Base-by-base conservation (phyloP, 2,329 filamentous ascomycete genomes). In the Arthrocladium fulminans region DNA sequence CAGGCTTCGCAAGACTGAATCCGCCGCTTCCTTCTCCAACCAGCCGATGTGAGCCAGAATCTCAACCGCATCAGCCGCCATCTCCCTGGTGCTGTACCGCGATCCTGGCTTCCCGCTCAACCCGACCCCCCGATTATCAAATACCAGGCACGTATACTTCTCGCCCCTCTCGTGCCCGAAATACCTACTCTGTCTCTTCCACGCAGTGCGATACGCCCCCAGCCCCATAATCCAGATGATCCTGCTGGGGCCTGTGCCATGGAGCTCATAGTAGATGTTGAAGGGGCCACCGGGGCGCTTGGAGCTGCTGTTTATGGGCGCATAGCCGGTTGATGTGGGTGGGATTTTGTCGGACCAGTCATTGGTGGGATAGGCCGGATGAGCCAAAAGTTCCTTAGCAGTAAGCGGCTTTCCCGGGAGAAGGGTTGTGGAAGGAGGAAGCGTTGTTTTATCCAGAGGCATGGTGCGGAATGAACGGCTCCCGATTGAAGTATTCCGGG, bases 81-180 rank as follows among this genome's bases (percentile, higher is more conserved):
- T 94, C 58, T 86, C 84, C 32, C 77, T 82, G 2, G 88, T 92
- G 24, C 84, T 84, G 71, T 94, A 95, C 35, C 86, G 79, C 59
- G 76, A 72, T 19, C 85, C 62, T 0, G 88, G 88, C 64, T 85
- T 88, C 67, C 86, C 84, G 42, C 83, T 88, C 53, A 76, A 76
- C 49, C 88, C 88, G 61, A 94, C 84, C 54, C 88, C 88, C 57
- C 88, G 80, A 67, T 94, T 94, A 70, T 94, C 88, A 55, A 88
- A 72, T 48, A 92, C 68, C 5, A 95, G 75, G 48, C 81, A 82
- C 0, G 84, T 83, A 69, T 88, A 94, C 55, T 75, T 70, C 51
- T 79, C 70, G 40, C 71, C 75, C 51, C 51, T 45, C 13, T 79
- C 73, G 67, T 94, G 88, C 45, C 85, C 86, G 61, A 94, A 90